Evolutionary conservation across 352 stramenopile species (phyloP), one percentile per base, ranked within the genome.

Genomic region (Albugo candida): DNA sequence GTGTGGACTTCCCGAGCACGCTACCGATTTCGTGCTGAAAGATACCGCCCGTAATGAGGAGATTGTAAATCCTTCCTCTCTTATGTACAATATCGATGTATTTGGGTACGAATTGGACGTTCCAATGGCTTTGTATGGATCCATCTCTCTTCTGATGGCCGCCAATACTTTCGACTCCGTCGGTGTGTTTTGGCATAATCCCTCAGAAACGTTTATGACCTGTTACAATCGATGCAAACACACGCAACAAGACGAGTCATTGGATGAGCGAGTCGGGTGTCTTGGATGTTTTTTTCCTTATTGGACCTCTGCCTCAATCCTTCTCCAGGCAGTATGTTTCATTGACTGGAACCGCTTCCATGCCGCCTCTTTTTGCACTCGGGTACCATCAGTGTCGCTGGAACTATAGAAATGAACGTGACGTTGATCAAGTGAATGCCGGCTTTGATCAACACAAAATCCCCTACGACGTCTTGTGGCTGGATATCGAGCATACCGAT

Each of bases 401-500:
- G 96, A 99, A 99, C 70, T 98, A 99, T 70, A 95, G 96, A 52
- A 96, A 98, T 63, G 96, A 99, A 52, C 69, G 78, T 16, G 94
- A 98, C 63, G 85, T 98, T 18, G 77, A 81, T 17, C 67, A 79
- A 40, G 75, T 88, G 11, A 60, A 92, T 54, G 67, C 65, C 19
- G 89, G 87, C 36, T 97, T 97, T 58, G 92, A 98, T 57, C 87
- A 96, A 51, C 65, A 96, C 39, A 68, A 98, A 61, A 98, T 99
- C 57, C 96, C 96, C 5, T 98, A 98, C 62, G 96, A 99, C 68
- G 96, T 99, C 12, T 60, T 99, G 18, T 99, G 96, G 96, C 76
- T 99, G 24, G 96, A 99, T 63, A 99, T 99, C 70, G 96, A 99
- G 47, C 96, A 99, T 65, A 99, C 95, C 12, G 81, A 98, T 59